These are phyloP conservation scores for Fusarium austroafricanum DNA, from an alignment of 2,329 filamentous ascomycete genomes.

Conservation along the genomic window DNA sequence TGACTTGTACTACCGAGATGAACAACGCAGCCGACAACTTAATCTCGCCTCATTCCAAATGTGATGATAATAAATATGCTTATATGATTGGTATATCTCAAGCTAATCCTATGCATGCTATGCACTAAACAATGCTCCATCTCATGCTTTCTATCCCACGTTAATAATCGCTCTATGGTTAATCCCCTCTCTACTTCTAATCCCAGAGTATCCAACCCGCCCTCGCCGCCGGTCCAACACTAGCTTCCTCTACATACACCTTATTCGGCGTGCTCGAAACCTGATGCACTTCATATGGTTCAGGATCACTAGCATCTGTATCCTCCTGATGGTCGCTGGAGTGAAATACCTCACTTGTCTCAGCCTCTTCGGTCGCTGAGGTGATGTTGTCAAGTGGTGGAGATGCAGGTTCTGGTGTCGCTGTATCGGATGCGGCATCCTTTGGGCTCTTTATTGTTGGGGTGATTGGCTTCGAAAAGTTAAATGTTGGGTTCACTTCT, in stretches of 20 bases:
- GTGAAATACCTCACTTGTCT: slow-evolving; percentile 50
- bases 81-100: slow-evolving; percentile 12
- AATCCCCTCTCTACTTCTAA: not conserved
- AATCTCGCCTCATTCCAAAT: not conserved
- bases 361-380: slow-evolving; percentile 47
- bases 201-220: slow-evolving; percentile 44
- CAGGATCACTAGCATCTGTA: slow-evolving; percentile 51
- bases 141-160: not conserved
- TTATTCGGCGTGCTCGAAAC: slow-evolving; percentile 16
- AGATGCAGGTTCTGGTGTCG: slow-evolving; percentile 22
- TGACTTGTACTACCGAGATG: too few species aligned
- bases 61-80: not conserved
- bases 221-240: slow-evolving; percentile 21
- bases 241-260: slow-evolving; percentile 4
- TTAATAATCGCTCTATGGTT: not conserved
- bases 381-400: slow-evolving; percentile 24
- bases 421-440: not conserved
- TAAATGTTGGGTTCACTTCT: slow-evolving; percentile 44
- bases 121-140: not conserved
- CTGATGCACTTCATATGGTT: slow-evolving; percentile 42
- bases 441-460: slow-evolving; percentile 25
- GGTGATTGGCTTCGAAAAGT: slow-evolving; percentile 54
- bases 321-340: slow-evolving; percentile 51
- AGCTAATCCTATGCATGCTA: slow-evolving; percentile 3
- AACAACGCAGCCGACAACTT: too few species aligned